phyloP scores from a whole-genome alignment of 139 green algal genomes.

The Diplosphaera chodatii region DNA sequence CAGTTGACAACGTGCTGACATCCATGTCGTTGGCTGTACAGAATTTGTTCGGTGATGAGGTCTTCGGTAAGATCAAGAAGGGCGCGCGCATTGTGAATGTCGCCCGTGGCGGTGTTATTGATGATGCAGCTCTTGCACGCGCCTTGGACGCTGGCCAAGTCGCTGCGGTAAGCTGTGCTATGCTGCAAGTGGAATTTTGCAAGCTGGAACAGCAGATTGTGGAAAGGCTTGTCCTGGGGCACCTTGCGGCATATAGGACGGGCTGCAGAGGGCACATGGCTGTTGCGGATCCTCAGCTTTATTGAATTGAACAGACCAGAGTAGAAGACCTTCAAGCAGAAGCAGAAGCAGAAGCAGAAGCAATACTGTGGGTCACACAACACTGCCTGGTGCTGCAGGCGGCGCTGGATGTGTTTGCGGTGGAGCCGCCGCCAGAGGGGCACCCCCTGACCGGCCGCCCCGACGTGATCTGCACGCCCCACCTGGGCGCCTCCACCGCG shows the following conservation, averaged over 20 bases:
- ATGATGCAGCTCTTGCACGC: conserved; percentile 71
- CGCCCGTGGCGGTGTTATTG: conserved; percentile 88
- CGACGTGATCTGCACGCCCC: conserved; percentile 89
- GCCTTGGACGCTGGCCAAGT: conserved; percentile 75
- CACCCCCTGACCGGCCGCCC: conserved; percentile 67
- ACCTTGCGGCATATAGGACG: too few relatives aligned
- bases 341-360: too few relatives aligned
- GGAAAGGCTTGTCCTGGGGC: neutral
- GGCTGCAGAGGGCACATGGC: too few relatives aligned
- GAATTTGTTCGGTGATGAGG: conserved; percentile 81
- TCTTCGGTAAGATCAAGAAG: conserved; percentile 84
- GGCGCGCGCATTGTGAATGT: conserved; percentile 91
- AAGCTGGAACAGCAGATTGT: neutral
- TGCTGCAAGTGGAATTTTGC: too few relatives aligned
- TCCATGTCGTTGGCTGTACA: neutral
- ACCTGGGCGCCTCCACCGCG: conserved; percentile 85
- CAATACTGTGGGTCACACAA: too few relatives aligned
- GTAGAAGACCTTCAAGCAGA: too few relatives aligned
- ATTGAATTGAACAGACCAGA: too few relatives aligned
- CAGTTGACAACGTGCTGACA: neutral
- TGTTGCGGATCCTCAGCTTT: too few relatives aligned
- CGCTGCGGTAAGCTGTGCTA: conserved; percentile 24
- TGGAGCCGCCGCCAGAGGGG: conserved; percentile 71
- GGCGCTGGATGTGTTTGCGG: conserved; percentile 87
- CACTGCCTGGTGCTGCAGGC: conserved; percentile 44